A percentile compares a stretch with the other conserved stretches of the same genome.
phyloP scores from a whole-genome alignment of 1,139 yeast genomes.

The Candida gigantensis region DNA sequence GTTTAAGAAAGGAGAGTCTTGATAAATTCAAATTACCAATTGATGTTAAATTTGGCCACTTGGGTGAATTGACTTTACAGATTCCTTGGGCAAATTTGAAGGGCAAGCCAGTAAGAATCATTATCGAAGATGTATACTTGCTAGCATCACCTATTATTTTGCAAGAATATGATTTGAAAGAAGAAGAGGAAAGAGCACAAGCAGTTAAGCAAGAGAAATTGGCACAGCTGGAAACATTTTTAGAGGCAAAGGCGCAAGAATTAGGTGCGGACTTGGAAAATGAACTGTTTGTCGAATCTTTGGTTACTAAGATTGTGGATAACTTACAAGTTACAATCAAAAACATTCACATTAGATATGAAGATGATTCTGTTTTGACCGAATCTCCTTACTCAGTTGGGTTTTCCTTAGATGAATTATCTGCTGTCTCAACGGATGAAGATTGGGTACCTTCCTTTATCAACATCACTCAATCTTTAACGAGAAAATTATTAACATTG shows the following conservation, averaged over 20 bases:
- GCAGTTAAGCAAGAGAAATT: constrained; percentile 67
- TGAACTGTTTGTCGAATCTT: constrained; percentile 83
- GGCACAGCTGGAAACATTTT: constrained; percentile 64
- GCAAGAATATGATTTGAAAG: constrained; percentile 59
- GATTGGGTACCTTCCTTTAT: constrained; percentile 87
- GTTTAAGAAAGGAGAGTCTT: constrained; percentile 78
- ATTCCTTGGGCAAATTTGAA: constrained; percentile 97
- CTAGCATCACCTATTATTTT: constrained; percentile 71
- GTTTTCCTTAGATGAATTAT: constrained; percentile 75
- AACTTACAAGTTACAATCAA: constrained; percentile 91
- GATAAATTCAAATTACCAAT: constrained; percentile 85
- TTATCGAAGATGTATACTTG: constrained; percentile 85
- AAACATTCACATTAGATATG: constrained; percentile 89
- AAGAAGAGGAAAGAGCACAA: constrained; percentile 64
- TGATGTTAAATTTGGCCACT: constrained; percentile 86
- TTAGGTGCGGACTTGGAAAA: constrained; percentile 50
- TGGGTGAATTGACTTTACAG: constrained; percentile 86
- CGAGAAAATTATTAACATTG: constrained; percentile 78
- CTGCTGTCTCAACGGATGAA: constrained; percentile 88
- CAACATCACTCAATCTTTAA: constrained; percentile 63
- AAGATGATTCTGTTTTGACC: constrained; percentile 70
- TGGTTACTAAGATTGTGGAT: constrained; percentile 87
- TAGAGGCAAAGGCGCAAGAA: constrained; percentile 40
- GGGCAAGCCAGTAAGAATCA: constrained; percentile 86
- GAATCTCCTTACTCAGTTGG: constrained; percentile 83